These are phyloP conservation scores for Selaginella tamariscina DNA, from an alignment of 75 land plant species.

Conservation along the genomic window DNA sequence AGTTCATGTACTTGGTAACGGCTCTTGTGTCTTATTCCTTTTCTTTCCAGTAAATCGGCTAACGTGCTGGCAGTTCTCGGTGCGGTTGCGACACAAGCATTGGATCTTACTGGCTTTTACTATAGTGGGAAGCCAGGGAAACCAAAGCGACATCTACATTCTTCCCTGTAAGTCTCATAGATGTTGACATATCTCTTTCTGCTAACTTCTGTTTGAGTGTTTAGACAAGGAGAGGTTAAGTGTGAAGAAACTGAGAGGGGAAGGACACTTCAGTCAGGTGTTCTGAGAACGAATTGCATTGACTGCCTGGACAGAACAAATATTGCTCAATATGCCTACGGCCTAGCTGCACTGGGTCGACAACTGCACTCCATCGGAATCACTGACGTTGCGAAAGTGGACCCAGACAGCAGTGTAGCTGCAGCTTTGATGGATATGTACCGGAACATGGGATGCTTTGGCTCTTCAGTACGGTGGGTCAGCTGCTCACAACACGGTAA, in stretches of 20 bases:
- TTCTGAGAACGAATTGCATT: conserved; percentile 89
- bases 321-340: conserved; percentile 98
- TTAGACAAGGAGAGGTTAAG: not conserved
- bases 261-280: conserved; percentile 12
- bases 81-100: conserved; percentile 79
- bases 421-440: conserved; percentile 93
- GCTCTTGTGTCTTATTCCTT: conserved; percentile 12
- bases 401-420: conserved; percentile 78
- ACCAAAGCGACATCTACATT: not conserved
- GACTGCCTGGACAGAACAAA: conserved; percentile 97
- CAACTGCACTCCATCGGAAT: conserved; percentile 83
- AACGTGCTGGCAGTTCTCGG: conserved; percentile 96
- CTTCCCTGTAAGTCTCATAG: conserved; percentile 23
- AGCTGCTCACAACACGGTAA: conserved; percentile 54
- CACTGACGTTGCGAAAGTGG: conserved; percentile 56
- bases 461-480: conserved; percentile 77
- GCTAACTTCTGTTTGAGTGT: too few species aligned
- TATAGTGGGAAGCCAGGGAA: conserved; percentile 60
- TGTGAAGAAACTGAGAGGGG: not conserved
- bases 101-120: conserved; percentile 90
- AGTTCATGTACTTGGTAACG: not conserved
- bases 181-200: too few species aligned
- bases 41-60: conserved; percentile 67
- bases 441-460: conserved; percentile 84
- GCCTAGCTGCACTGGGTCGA: conserved; percentile 81